These are phyloP conservation scores for Plectosphaerella plurivora DNA, from an alignment of 2,329 filamentous ascomycete species.

Conservation along the genomic window DNA sequence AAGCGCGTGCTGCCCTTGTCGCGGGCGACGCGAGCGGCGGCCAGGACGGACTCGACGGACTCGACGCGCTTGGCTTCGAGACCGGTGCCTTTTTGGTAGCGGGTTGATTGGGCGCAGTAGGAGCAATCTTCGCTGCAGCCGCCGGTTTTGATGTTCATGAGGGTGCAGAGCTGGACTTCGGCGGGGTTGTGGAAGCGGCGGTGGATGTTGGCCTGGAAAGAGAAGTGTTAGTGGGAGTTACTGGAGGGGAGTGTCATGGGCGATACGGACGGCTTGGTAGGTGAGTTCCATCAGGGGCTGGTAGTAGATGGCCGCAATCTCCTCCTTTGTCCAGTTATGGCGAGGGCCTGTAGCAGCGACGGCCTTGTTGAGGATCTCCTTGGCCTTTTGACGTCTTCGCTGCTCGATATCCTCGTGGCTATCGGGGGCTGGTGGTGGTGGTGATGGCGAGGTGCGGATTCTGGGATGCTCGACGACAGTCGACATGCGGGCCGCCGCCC, in stretches of 20 bases:
- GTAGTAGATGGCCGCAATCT: slow-evolving; percentile 78
- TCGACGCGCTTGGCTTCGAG: slow-evolving; percentile 77
- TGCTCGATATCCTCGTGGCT: background rate
- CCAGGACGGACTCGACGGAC: slow-evolving; percentile 74
- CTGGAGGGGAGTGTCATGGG: slow-evolving; percentile 19
- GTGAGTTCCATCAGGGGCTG: slow-evolving; percentile 76
- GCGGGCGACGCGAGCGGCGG: slow-evolving; percentile 71
- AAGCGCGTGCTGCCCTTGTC: slow-evolving; percentile 85
- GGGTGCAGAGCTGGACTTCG: slow-evolving; percentile 84
- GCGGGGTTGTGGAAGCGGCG: slow-evolving; percentile 80
- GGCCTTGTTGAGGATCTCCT: slow-evolving; percentile 41
- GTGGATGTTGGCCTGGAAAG: slow-evolving; percentile 64
- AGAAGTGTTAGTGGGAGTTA: background rate
- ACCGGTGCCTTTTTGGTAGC: slow-evolving; percentile 71
- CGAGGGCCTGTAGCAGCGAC: slow-evolving; percentile 57
- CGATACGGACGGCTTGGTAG: slow-evolving; percentile 58
- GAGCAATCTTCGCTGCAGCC: slow-evolving; percentile 90
- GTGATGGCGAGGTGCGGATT: background rate
- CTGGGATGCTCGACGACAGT: background rate
- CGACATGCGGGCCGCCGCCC: background rate
- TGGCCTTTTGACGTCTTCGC: slow-evolving; percentile 3
- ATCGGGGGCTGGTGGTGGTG: background rate
- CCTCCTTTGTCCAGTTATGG: slow-evolving; percentile 74
- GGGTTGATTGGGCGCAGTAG: slow-evolving; percentile 86
- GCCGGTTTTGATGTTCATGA: slow-evolving; percentile 96